A percentile compares a stretch with the other conserved stretches of the same genome.
phyloP scores from a whole-genome alignment of 176 grass and related monocot species.

The Rhynchospora breviuscula region DNA sequence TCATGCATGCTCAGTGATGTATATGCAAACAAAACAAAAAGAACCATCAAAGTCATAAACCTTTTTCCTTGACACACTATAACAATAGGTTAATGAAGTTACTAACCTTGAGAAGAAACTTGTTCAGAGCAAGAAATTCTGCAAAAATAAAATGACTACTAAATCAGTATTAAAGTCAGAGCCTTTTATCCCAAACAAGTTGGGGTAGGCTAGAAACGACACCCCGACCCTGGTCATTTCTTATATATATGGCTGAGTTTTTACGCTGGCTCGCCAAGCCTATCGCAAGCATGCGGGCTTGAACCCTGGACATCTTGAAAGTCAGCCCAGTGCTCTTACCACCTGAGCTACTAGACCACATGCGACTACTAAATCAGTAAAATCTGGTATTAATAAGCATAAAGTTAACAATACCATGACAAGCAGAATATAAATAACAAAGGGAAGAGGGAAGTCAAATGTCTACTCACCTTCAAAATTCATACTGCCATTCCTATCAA shows the following conservation, averaged over 20 bases:
- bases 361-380: conserved; percentile 6
- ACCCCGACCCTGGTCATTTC: too few relatives aligned
- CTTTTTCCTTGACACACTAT: background rate
- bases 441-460: background rate
- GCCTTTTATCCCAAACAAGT: too few relatives aligned
- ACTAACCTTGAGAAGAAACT: conserved; percentile 62
- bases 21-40: background rate
- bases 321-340: too few relatives aligned
- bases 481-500: conserved; percentile 80
- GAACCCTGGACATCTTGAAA: too few relatives aligned
- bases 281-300: too few relatives aligned
- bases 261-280: too few relatives aligned
- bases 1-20: background rate
- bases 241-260: too few relatives aligned
- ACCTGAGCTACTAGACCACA: too few relatives aligned
- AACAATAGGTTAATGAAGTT: conserved; percentile 3
- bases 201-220: too few relatives aligned
- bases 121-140: conserved; percentile 82
- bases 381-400: background rate
- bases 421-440: conserved; percentile 4
- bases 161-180: too few relatives aligned
- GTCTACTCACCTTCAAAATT: conserved; percentile 52
- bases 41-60: background rate
- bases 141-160: conserved; percentile 20
- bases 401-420: background rate